Base-by-base conservation (phyloP, 352 stramenopile genomes). In the Vaucheria bursata region DNA sequence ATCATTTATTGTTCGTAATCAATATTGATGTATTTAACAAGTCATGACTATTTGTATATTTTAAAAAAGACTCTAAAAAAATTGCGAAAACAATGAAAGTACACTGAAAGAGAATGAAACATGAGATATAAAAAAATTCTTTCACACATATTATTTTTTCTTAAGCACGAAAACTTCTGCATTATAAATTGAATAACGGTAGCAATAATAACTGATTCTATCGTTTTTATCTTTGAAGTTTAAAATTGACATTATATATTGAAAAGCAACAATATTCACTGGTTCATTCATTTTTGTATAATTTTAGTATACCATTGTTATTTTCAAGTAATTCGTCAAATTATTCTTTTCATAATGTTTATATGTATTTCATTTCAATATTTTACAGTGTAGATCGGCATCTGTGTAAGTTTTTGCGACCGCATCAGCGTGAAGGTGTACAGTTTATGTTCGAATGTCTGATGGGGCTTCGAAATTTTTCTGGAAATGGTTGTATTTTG, bases 391-490 rank as follows among this genome's bases (percentile, higher is more conserved):
- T 81, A 6, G 77, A 81, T 32, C 69, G 40, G 18, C 25, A 74
- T 1, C 77, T 86, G 34, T 85, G 83, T 69, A 81, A 83, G 71
- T 79, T 73, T 37, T 64, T 87, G 32, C 35, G 83, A n/a, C 83
- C 83, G 1, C 83, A 87, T 64, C 83, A 87, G 73, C 72, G 83
- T 45, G 81, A 87, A 52, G 83, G 83, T 34, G 77, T 85, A 37
- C 74, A 81, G 39, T 87, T 87, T 64, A 77, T 87, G 52, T 87
- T 87, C 49, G 83, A 87, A 50, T 87, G 83, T 38, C 70, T 84
- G 5, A 86, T 86, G 82, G 79, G 79, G 31, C 53, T 86, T 59
- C 35, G 75, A 33, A 71, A 78, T 25, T 85, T 86, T 37, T 69
- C 81, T 1, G 83, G 83, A 2, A 45, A 68, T 39, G 81, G 79